These are phyloP conservation scores for Penicillium sp. DNA, from an alignment of 2,329 filamentous ascomycete genomes.

Conservation along the genomic window DNA sequence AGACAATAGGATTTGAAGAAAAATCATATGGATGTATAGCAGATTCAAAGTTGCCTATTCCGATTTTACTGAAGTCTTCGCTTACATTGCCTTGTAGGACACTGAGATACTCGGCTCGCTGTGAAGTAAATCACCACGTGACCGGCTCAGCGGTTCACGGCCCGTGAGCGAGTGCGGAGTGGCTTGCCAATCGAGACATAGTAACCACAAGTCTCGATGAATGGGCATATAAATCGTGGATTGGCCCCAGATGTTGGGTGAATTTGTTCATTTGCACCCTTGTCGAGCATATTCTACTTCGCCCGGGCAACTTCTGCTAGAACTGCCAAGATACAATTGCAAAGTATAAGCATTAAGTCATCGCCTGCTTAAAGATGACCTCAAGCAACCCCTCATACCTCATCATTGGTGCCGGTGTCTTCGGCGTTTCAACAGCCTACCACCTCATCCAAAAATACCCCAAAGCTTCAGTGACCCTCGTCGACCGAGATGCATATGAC, in stretches of 20 bases:
- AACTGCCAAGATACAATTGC: background rate
- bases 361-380: conserved; percentile 11
- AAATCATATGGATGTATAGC: background rate
- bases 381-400: conserved; percentile 28
- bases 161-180: conserved; percentile 4
- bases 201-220: background rate
- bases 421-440: conserved; percentile 32
- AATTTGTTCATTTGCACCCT: background rate
- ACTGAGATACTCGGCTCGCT: background rate
- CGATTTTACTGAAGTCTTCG: background rate
- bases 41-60: background rate
- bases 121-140: conserved; percentile 14
- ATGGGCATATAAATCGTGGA: conserved; percentile 6
- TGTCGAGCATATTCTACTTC: background rate
- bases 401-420: conserved; percentile 31
- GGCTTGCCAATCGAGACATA: background rate
- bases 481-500: conserved; percentile 36
- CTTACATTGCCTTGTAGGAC: background rate
- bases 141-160: conserved; percentile 16
- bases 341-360: background rate
- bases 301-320: background rate
- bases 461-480: conserved; percentile 28
- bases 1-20: too few species aligned
- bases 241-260: background rate
- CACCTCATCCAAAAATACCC: conserved; percentile 32